Evolutionary conservation across 1,139 yeast genomes (phyloP), one percentile per base, ranked within the genome.

Genomic region (Nadsonia starkeyi-henricii): DNA sequence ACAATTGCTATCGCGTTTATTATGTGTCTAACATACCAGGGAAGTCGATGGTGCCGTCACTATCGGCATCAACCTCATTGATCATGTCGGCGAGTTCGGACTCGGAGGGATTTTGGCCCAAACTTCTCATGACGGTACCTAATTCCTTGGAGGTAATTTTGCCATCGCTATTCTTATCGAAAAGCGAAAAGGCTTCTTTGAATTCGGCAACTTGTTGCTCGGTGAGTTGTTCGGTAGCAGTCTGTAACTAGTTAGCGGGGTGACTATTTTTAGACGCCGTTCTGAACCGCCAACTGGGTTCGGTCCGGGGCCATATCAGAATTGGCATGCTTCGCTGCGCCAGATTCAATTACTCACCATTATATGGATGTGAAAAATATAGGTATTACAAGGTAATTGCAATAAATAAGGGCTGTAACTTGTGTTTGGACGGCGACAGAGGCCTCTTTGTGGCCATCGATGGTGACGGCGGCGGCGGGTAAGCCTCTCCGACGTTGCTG

Each of bases 91-190:
- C 83, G 60, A 91, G 81, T 68, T 91, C 98, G 57, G 89, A 81
- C 68, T 91, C 97, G 43, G 95, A 82, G 30, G 98, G 98, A 63
- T 89, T 89, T 69, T 88, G 94, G 45, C 97, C 98, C 63, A 91
- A 74, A 18, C 96, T 85, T 70, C 98, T 81, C 98, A 91, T 91
- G 50, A 91, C 98, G 9, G 96, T 88, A 57, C 98, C 97, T 60
- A 91, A 75, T 69, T 91, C 98, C 63, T 85, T 80, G 60, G 96
- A 85, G 54, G 96, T 88, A 71, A 91, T 91, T 65, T 86, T 77
- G 54, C 97, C 98, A 69, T 89, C 97, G 60, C 89, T 84, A 66
- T 91, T 96, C 68, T 86, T 88, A 71, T 91, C 97, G 59, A 91
- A 91, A 56, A 91, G 77, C 51, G 96, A 85, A 66, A 91, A 91